phyloP scores from a whole-genome alignment of 495 filamentous ascomycete species.

The Acidiella bohemica region DNA sequence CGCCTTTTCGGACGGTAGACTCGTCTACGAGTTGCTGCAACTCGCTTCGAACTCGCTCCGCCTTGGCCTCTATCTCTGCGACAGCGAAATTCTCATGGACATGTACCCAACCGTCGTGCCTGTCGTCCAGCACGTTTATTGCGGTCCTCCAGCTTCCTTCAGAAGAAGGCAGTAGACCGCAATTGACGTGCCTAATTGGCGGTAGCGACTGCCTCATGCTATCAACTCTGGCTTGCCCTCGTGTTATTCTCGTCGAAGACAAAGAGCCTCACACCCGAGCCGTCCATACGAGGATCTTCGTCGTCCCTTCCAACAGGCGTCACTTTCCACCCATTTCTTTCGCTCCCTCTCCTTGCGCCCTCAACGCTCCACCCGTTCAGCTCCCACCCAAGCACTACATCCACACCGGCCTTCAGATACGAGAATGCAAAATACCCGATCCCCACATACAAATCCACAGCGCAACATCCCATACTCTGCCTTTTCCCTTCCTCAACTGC shows the following conservation, averaged over 20 bases:
- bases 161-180: conserved; percentile 65
- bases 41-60: conserved; percentile 32
- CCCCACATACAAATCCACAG: conserved; percentile 77
- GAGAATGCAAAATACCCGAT: conserved; percentile 88
- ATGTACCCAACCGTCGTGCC: conserved; percentile 56
- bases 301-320: conserved; percentile 27
- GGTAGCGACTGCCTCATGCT: conserved; percentile 18
- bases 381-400: conserved; percentile 70
- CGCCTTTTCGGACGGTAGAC: background rate
- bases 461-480: conserved; percentile 32
- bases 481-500: conserved; percentile 19
- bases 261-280: conserved; percentile 36
- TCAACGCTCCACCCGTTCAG: conserved; percentile 81
- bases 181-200: conserved; percentile 57
- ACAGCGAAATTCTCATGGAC: conserved; percentile 74
- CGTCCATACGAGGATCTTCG: conserved; percentile 7
- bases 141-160: conserved; percentile 50
- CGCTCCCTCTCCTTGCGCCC: conserved; percentile 57
- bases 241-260: conserved; percentile 63
- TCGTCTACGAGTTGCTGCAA: conserved; percentile 22
- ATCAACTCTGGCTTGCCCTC: conserved; percentile 38
- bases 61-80: conserved; percentile 45
- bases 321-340: conserved; percentile 51
- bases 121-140: conserved; percentile 40
- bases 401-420: conserved; percentile 57